Conservation (phyloP, 306 rosid species). For the Dalbergia cochinchinensis region DNA sequence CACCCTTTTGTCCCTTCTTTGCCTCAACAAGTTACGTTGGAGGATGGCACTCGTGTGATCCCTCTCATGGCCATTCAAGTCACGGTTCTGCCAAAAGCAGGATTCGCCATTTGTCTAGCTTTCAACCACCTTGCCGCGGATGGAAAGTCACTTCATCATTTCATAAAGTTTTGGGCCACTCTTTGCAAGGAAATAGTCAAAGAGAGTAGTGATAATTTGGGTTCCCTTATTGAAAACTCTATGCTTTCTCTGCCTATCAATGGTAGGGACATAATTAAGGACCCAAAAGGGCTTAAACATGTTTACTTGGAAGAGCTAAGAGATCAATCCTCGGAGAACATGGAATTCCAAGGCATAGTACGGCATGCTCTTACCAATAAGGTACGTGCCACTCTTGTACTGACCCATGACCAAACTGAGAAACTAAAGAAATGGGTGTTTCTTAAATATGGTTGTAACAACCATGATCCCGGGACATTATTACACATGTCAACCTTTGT, state of each 20-base stretch:
- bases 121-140: conserved; percentile 41
- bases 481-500: conserved; percentile 48
- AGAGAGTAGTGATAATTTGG: neutral
- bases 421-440: conserved; percentile 21
- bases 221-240: neutral
- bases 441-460: neutral
- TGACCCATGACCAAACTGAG: conserved; percentile 11
- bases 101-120: conserved; percentile 24
- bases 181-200: neutral
- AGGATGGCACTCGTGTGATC: neutral
- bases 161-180: conserved; percentile 49
- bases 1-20: conserved; percentile 34
- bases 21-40: neutral
- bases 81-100: conserved; percentile 38
- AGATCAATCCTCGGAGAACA: neutral
- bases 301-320: neutral
- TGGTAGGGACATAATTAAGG: conserved; percentile 7
- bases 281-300: conserved; percentile 5
- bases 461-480: neutral
- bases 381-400: conserved; percentile 25
- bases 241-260: conserved; percentile 1
- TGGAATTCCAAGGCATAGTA: neutral
- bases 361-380: neutral
- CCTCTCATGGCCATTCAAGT: conserved; percentile 47
- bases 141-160: conserved; percentile 47